Evolutionary conservation across 2,329 filamentous ascomycete species (phyloP).

Genomic region (Venturia asperata): DNA sequence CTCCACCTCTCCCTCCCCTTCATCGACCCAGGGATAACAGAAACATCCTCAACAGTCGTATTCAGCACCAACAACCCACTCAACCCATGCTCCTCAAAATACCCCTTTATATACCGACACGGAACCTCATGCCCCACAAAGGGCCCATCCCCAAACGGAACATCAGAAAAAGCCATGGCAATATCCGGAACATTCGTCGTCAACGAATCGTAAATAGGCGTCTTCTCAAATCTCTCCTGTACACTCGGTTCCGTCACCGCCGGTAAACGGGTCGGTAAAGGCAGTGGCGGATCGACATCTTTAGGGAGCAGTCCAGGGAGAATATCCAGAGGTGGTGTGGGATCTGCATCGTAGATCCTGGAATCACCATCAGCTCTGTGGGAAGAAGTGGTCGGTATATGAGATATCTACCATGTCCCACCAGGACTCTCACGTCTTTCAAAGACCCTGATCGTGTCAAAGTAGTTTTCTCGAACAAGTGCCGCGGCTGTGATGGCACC

Average conservation of each 20-base stretch:
- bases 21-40: neutral
- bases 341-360: neutral
- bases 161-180: slow-evolving; percentile 51
- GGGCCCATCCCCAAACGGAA: slow-evolving; percentile 48
- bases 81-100: neutral
- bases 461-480: neutral
- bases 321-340: neutral
- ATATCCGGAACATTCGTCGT: slow-evolving; percentile 50
- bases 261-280: neutral
- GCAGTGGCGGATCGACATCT: neutral
- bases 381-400: too few relatives aligned
- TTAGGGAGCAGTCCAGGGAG: neutral
- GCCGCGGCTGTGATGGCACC: neutral
- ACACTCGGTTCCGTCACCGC: neutral
- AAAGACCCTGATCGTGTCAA: neutral
- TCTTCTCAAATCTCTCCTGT: neutral
- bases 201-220: neutral
- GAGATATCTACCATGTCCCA: neutral
- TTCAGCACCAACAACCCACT: neutral
- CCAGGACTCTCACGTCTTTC: neutral
- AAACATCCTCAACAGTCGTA: neutral
- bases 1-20: neutral
- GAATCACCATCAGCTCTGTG: neutral
- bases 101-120: slow-evolving; percentile 32
- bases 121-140: slow-evolving; percentile 51